Evolutionary conservation across 305 asterid genomes (phyloP), one percentile per base, ranked within the genome.

Genomic region (Fraxinus sp.): DNA sequence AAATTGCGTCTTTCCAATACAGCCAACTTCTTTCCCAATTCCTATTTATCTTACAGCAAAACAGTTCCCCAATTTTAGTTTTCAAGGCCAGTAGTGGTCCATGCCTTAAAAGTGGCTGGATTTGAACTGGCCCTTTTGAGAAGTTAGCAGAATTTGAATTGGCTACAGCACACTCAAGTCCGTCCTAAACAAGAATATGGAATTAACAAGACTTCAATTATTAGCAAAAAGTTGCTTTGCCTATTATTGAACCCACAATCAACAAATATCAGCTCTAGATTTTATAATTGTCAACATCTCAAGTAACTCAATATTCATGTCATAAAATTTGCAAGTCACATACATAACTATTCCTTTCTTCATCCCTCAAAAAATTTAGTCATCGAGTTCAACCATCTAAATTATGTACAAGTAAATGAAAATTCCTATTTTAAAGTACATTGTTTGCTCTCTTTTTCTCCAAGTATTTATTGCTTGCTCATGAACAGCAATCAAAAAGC

Each of bases 401-500:
- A 16, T n/a, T 52, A 16, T 52, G 64, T 16, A 52, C 22, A 52
- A 52, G n/a, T 52, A 5, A 8, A 52, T 8, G 3, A 52, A 16
- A 16, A 57, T 33, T 33, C 36, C 36, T 33, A 33, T 33, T 33
- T 33, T 33, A 18, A 57, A 57, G 68, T 57, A 57, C 28, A 57
- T 1, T 18, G 28, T n/a, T 28, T 57, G 68, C 26, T 57, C 68
- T 57, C 1, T 55, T 46, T 41, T 46, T n/a, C 74, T 18, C 22
- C 4, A 18, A 77, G 20, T 32, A 33, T 30, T 62, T 66, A 80
- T 26, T 18, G 13, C 64, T 74, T 41, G 64, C 36, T n/a, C 82
- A 83, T n/a, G 57, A 32, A 83, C 41, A 80, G 82, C 82, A 75
- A 41, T 41, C 68, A 79, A 52, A 78, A 68, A 11, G 41, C 22